These are phyloP conservation scores for Lachnellula willkommii DNA, from an alignment of 2,329 filamentous ascomycete species.

Conservation along the genomic window DNA sequence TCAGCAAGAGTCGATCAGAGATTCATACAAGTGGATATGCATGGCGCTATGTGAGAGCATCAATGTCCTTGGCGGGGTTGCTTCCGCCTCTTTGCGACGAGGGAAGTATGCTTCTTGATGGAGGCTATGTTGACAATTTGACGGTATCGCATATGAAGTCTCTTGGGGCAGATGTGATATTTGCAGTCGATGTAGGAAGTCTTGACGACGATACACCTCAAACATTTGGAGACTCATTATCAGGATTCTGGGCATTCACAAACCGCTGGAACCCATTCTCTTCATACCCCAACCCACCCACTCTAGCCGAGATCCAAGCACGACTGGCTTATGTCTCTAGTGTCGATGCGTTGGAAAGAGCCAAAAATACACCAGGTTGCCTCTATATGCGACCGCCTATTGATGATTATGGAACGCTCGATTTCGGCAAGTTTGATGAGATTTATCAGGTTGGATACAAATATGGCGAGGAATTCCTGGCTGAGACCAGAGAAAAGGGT, in stretches of 20 bases:
- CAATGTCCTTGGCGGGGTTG: conserved; percentile 91
- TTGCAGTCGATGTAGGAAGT: conserved; percentile 90
- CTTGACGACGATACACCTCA: conserved; percentile 91
- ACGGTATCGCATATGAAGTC: conserved; percentile 97
- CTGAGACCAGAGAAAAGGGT: conserved; percentile 71
- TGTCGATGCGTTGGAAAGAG: conserved; percentile 87
- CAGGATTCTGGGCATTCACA: conserved; percentile 87
- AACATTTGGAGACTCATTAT: conserved; percentile 86
- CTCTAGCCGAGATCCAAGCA: conserved; percentile 91
- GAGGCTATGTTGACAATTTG: conserved; percentile 94
- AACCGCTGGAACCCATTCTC: conserved; percentile 98
- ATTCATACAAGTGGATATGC: conserved; percentile 96
- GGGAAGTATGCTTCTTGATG: conserved; percentile 92
- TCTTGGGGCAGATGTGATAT: conserved; percentile 87
- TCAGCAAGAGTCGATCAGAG: conserved; percentile 85
- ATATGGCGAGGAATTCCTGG: conserved; percentile 77
- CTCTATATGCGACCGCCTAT: conserved; percentile 96
- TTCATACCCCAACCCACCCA: conserved; percentile 82
- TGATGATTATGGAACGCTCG: conserved; percentile 86
- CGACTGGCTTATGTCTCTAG: conserved; percentile 91
- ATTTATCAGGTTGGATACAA: conserved; percentile 85
- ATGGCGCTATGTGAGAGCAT: conserved; percentile 93
- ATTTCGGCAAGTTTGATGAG: conserved; percentile 97
- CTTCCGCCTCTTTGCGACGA: conserved; percentile 94
- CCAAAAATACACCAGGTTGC: conserved; percentile 85